Evolutionary conservation across 169 alveolate genomes (phyloP), one percentile per base, ranked within the genome.

Genomic region (Plasmodium fragile): DNA sequence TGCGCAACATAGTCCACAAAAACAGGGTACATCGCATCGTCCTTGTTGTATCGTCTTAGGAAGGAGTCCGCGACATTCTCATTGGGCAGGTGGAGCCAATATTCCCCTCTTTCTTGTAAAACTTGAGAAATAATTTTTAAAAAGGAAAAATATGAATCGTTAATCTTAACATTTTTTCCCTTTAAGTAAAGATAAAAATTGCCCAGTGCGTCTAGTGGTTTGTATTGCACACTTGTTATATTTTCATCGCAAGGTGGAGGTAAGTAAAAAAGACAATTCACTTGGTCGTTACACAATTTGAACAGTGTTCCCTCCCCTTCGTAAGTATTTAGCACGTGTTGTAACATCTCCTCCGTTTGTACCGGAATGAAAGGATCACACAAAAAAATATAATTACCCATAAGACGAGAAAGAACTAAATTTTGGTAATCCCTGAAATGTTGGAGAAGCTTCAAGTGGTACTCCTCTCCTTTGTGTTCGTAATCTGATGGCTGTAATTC

Each of bases 311-410:
- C 93, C 1, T 89, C 93, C 1, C 72, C 32, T 6, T 45, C 25
- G 52, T 71, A 25, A 2, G 34, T 16, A 32, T n/a, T 55, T 18
- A 87, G 49, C 43, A 77, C 73, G 28, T 65, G 34, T 77, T 75
- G 28, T 41, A 87, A 25, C 41, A 52, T 73, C 59, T 87, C 89
- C 70, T 49, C 80, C 11, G 93, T 82, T 73, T 95, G 96, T 18
- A 96, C 87, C 32, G 97, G 97, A 28, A 96, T 85, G 43, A 80
- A 94, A 22, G 97, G 97, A 16, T 96, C 96, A 59, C 95, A 80
- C 34, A 96, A 82, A 95, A 96, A 96, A 28, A 91, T 85, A 78
- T 87, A 96, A 80, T 93, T 92, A 1, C 95, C 95, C 95, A 96
- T 82, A 18, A 96, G 92, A 32, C 94, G 92, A n/a, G 96, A 85